Percentiles rank a stretch among this genome's conserved stretches.
These are phyloP conservation scores for Hamamelis virginiana DNA, from an alignment of 164 flowering plant species.

Conservation along the genomic window DNA sequence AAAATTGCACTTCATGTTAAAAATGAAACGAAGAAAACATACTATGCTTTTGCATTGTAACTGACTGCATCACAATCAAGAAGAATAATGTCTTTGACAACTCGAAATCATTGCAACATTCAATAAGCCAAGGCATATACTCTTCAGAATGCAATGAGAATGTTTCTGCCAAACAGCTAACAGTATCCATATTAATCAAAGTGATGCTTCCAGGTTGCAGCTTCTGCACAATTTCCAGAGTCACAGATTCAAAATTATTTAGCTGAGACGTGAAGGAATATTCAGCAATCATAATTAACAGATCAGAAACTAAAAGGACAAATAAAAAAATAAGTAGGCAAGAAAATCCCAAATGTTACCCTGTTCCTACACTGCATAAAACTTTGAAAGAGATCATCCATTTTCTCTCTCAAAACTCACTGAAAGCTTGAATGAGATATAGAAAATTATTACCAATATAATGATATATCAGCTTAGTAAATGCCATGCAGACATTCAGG, in stretches of 20 bases:
- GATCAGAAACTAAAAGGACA: neutral
- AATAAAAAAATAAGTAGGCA: neutral
- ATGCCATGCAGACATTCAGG: too few species aligned
- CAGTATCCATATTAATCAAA: slow-evolving; percentile 52
- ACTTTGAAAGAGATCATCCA: neutral
- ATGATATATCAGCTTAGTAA: too few species aligned
- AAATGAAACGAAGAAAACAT: slow-evolving; percentile 3
- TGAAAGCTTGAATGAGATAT: too few species aligned
- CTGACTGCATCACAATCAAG: slow-evolving; percentile 64
- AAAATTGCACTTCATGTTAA: neutral
- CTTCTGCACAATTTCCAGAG: slow-evolving; percentile 39
- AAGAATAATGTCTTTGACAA: slow-evolving; percentile 64
- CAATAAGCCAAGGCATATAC: slow-evolving; percentile 54
- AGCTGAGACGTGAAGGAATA: neutral
- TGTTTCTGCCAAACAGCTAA: slow-evolving; percentile 51
- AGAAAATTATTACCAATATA: too few species aligned
- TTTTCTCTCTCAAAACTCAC: neutral
- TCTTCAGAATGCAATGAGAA: slow-evolving; percentile 43
- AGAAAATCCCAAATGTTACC: neutral
- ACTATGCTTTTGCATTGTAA: slow-evolving; percentile 30
- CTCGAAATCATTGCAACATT: slow-evolving; percentile 41
- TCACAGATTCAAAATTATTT: slow-evolving; percentile 2
- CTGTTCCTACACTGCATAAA: neutral
- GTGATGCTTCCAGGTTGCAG: slow-evolving; percentile 29
- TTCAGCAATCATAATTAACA: neutral